phyloP scores from a whole-genome alignment of 495 filamentous ascomycete species.

The Penicillium pulvis region DNA sequence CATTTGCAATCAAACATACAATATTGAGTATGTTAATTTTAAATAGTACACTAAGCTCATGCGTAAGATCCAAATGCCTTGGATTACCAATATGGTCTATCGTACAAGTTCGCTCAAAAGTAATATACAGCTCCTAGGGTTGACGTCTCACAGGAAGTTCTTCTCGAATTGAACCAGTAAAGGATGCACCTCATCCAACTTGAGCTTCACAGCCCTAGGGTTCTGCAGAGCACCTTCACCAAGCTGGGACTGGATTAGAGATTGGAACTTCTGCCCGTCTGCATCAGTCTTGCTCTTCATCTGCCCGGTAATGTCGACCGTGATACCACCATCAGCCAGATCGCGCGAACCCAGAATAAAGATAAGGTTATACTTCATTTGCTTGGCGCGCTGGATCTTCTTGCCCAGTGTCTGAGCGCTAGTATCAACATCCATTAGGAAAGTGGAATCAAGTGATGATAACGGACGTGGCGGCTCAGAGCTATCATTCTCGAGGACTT shows the following conservation, averaged over 20 bases:
- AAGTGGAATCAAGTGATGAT: constrained; percentile 48
- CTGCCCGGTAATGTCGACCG: constrained; percentile 50
- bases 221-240: constrained; percentile 38
- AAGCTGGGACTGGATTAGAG: constrained; percentile 31
- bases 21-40: too few species aligned
- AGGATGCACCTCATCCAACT: constrained; percentile 40
- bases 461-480: constrained; percentile 32
- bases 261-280: constrained; percentile 30
- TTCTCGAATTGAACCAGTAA: constrained; percentile 45
- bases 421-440: constrained; percentile 73
- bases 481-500: constrained; percentile 27
- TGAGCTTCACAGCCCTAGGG: constrained; percentile 40
- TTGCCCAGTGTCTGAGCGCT: constrained; percentile 60
- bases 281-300: constrained; percentile 43
- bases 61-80: background rate
- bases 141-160: constrained; percentile 30
- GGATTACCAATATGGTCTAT: constrained; percentile 11
- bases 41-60: too few species aligned
- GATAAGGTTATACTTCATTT: constrained; percentile 73
- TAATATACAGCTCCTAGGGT: background rate
- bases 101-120: constrained; percentile 14
- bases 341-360: constrained; percentile 69
- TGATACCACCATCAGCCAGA: constrained; percentile 44
- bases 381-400: constrained; percentile 73
- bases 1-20: too few species aligned